Percentiles rank a stretch among this genome's conserved stretches.
phyloP scores from a whole-genome alignment of 352 stramenopile genomes.

The Phytopythium cucurbitacearum region DNA sequence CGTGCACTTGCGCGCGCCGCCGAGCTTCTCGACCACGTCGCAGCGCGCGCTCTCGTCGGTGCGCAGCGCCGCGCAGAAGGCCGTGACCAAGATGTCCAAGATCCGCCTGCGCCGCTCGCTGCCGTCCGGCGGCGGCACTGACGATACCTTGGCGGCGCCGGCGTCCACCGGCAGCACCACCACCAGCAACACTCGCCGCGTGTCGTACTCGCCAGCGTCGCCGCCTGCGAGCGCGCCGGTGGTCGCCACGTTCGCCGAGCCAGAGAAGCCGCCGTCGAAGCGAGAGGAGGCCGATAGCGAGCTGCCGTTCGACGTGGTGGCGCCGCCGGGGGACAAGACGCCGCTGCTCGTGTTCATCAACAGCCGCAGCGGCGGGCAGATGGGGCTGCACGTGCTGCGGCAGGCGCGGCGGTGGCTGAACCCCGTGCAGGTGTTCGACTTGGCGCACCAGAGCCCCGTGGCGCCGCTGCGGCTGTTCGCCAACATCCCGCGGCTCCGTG shows the following conservation, averaged over 20 bases:
- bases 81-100: constrained; percentile 70
- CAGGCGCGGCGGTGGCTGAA: constrained; percentile 93
- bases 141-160: too few species aligned
- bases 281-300: constrained; percentile 8
- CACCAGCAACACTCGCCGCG: not conserved
- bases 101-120: constrained; percentile 45
- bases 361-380: constrained; percentile 90
- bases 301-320: constrained; percentile 56
- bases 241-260: not conserved
- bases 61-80: constrained; percentile 53
- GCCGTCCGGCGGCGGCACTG: not conserved
- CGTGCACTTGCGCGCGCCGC: constrained; percentile 36
- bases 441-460: constrained; percentile 91
- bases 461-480: constrained; percentile 89
- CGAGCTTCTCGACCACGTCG: constrained; percentile 40
- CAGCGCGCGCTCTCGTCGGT: constrained; percentile 69
- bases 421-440: constrained; percentile 94
- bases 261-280: constrained; percentile 2
- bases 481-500: constrained; percentile 81
- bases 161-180: not conserved
- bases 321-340: constrained; percentile 31
- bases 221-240: constrained; percentile 8
- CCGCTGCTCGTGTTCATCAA: constrained; percentile 94
- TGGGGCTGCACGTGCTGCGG: constrained; percentile 91
- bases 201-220: constrained; percentile 1